Percentiles rank a stretch among this genome's conserved stretches.
phyloP scores from a whole-genome alignment of 2,329 filamentous ascomycete genomes.

The Sclerotinia glacialis region DNA sequence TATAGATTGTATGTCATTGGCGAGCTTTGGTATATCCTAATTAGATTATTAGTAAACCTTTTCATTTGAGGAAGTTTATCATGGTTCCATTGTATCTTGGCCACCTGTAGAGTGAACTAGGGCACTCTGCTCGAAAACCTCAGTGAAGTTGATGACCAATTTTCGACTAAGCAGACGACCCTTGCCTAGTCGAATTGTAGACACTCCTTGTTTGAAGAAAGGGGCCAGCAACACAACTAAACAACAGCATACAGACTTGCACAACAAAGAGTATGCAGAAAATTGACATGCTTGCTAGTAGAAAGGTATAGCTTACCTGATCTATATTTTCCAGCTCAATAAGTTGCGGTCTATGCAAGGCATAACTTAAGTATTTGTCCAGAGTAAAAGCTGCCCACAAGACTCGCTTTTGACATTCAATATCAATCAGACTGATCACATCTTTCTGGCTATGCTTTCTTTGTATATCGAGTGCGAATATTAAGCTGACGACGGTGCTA shows the following conservation, averaged over 20 bases:
- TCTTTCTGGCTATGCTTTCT: constrained; percentile 28
- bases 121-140: background rate
- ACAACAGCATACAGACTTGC: background rate
- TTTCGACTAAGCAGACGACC: background rate
- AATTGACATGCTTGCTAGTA: background rate
- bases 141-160: background rate
- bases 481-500: constrained; percentile 37
- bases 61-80: background rate
- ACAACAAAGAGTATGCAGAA: background rate
- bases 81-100: background rate
- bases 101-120: background rate
- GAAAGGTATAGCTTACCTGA: constrained; percentile 2
- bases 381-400: constrained; percentile 65
- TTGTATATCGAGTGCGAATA: constrained; percentile 39
- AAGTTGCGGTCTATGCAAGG: constrained; percentile 3
- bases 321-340: background rate
- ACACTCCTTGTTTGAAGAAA: background rate
- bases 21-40: constrained; percentile 1
- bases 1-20: background rate
- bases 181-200: background rate
- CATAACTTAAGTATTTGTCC: constrained; percentile 54
- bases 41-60: background rate
- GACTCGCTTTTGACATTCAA: constrained; percentile 51
- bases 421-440: constrained; percentile 41
- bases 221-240: background rate